phyloP scores from a whole-genome alignment of 208 protist species.

The Trypanosoma grayi region DNA sequence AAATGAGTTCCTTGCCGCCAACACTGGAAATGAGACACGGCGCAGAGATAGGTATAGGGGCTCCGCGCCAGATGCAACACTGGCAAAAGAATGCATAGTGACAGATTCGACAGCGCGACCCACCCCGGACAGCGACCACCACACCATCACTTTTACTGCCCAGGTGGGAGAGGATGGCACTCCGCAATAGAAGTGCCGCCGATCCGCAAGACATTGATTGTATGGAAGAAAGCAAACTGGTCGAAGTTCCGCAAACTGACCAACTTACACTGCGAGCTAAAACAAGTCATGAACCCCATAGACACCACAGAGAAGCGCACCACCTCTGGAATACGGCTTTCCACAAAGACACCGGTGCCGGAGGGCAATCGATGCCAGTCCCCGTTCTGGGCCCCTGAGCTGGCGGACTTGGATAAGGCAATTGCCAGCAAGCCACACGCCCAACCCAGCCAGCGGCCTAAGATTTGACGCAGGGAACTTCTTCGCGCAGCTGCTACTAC shows the following conservation, averaged over 20 bases:
- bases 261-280: not conserved
- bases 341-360: not conserved
- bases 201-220: not conserved
- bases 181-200: not conserved
- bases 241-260: not conserved
- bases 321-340: not conserved
- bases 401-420: slow-evolving; percentile 12
- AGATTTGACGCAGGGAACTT: slow-evolving; percentile 1
- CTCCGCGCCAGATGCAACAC: not conserved
- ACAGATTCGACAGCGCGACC: not conserved
- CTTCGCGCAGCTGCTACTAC: not conserved
- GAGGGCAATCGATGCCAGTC: not conserved
- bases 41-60: not conserved
- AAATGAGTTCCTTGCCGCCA: not conserved
- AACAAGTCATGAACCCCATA: not conserved
- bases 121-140: slow-evolving; percentile 13
- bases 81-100: not conserved
- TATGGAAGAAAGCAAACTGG: slow-evolving; percentile 18
- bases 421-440: not conserved
- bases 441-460: not conserved
- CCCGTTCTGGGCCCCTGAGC: slow-evolving; percentile 19
- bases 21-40: not conserved
- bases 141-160: slow-evolving; percentile 7
- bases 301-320: not conserved
- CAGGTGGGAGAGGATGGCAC: not conserved